Conservation (phyloP, 352 stramenopile species). For the Phytophthora agathidicida region DNA sequence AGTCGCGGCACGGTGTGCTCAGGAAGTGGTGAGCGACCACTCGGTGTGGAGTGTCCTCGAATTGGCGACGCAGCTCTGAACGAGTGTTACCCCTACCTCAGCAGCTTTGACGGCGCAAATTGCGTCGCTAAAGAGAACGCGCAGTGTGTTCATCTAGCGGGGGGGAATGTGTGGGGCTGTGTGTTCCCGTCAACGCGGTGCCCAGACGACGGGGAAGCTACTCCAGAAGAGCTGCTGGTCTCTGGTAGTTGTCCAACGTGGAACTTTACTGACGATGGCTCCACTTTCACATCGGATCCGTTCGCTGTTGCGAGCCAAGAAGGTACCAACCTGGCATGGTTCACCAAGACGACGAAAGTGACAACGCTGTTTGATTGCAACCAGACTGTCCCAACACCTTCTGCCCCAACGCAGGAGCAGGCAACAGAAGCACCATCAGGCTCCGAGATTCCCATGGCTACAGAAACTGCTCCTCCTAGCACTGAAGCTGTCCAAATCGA, state of each 20-base stretch:
- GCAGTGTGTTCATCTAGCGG: constrained; percentile 34
- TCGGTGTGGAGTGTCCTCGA: constrained; percentile 36
- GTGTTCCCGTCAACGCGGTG: constrained; percentile 45
- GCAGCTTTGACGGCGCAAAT: constrained; percentile 24
- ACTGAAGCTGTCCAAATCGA: not conserved
- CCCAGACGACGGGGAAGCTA: not conserved
- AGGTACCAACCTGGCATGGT: constrained; percentile 36
- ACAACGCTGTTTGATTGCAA: constrained; percentile 30
- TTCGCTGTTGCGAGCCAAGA: constrained; percentile 17
- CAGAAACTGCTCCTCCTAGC: not conserved
- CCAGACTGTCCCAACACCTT: not conserved
- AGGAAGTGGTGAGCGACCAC: constrained; percentile 24
- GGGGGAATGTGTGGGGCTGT: constrained; percentile 44
- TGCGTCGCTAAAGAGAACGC: constrained; percentile 49
- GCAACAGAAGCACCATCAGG: not conserved
- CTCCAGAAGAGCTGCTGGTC: not conserved
- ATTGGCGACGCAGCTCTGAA: constrained; percentile 29
- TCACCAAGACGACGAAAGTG: constrained; percentile 35
- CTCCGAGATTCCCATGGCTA: constrained; percentile 4
- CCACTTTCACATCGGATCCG: constrained; percentile 1
- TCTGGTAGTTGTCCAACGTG: constrained; percentile 33
- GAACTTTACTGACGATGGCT: constrained; percentile 23
- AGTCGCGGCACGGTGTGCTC: constrained; percentile 40
- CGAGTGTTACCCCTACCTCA: constrained; percentile 44
- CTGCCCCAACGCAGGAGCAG: constrained; percentile 4